Percentiles rank a stretch among this genome's conserved stretches.
These are phyloP conservation scores for Arthroderma sp. DNA, from an alignment of 2,329 filamentous ascomycete genomes.

Conservation along the genomic window DNA sequence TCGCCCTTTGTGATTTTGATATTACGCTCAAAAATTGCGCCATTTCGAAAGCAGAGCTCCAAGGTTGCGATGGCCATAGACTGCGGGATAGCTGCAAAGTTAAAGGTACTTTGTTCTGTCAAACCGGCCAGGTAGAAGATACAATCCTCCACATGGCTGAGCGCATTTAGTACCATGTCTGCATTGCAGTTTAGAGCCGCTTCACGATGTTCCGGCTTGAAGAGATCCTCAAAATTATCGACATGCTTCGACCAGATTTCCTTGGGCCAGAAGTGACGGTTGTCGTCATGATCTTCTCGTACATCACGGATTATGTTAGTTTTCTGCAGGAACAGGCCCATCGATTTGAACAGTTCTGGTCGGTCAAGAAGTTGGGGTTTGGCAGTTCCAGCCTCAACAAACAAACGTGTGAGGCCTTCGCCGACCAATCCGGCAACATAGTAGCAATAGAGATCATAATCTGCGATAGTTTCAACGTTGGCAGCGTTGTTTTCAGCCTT, in stretches of 20 bases:
- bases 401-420: constrained; percentile 79
- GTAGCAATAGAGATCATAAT: constrained; percentile 95
- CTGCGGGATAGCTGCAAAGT: constrained; percentile 95
- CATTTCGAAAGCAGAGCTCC: constrained; percentile 85
- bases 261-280: constrained; percentile 83
- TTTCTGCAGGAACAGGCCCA: constrained; percentile 96
- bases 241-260: constrained; percentile 97
- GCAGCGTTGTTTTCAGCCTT: constrained; percentile 69
- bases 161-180: constrained; percentile 84
- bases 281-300: constrained; percentile 76
- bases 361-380: constrained; percentile 72
- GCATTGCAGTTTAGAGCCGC: constrained; percentile 74
- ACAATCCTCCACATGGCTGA: constrained; percentile 80
- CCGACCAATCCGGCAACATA: constrained; percentile 98
- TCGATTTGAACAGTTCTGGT: constrained; percentile 74
- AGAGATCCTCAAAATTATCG: constrained; percentile 75
- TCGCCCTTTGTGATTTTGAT: constrained; percentile 95
- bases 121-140: constrained; percentile 96
- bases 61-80: constrained; percentile 94
- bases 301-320: constrained; percentile 98
- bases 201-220: constrained; percentile 64
- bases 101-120: constrained; percentile 94
- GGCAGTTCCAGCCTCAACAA: constrained; percentile 73
- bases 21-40: constrained; percentile 68
- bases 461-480: constrained; percentile 67